Conservation (phyloP, 495 filamentous ascomycete species). For the Aspergillus steynii region DNA sequence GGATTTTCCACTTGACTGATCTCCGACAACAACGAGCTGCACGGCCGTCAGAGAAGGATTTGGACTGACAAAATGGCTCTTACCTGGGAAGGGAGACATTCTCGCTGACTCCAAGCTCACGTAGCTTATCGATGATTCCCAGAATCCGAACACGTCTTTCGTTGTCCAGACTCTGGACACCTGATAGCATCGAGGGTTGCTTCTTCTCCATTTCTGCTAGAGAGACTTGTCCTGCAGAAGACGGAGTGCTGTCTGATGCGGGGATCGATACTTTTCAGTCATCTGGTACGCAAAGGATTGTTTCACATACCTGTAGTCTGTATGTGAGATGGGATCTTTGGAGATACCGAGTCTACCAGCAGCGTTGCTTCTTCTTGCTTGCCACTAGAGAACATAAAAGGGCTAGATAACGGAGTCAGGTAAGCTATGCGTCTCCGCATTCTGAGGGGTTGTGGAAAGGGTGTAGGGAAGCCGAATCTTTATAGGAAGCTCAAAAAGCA, state of each 20-base stretch:
- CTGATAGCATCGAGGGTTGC: not conserved
- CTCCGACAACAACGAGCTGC: constrained; percentile 44
- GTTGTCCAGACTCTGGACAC: not conserved
- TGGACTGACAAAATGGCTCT: not conserved
- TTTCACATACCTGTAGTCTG: no score
- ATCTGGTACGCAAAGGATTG: no score
- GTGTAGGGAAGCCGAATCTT: not conserved
- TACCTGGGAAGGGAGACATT: constrained; percentile 41
- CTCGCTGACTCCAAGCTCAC: constrained; percentile 34
- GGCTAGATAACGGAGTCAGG: no score
- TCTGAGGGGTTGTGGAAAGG: no score
- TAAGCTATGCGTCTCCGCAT: no score
- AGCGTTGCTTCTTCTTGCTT: no score
- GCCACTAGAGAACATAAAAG: no score
- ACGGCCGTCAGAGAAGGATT: not conserved
- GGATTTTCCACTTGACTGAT: constrained; percentile 54
- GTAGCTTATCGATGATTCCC: constrained; percentile 26
- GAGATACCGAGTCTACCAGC: no score
- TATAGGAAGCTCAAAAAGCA: not conserved
- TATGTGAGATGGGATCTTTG: no score
- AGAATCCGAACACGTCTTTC: not conserved
- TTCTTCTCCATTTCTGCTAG: not conserved
- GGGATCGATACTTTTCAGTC: no score
- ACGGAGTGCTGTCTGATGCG: no score
- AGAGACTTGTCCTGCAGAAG: not conserved